Evolutionary conservation across 495 filamentous ascomycete genomes (phyloP).

Genomic region (Lasiosphaeria ovina): DNA sequence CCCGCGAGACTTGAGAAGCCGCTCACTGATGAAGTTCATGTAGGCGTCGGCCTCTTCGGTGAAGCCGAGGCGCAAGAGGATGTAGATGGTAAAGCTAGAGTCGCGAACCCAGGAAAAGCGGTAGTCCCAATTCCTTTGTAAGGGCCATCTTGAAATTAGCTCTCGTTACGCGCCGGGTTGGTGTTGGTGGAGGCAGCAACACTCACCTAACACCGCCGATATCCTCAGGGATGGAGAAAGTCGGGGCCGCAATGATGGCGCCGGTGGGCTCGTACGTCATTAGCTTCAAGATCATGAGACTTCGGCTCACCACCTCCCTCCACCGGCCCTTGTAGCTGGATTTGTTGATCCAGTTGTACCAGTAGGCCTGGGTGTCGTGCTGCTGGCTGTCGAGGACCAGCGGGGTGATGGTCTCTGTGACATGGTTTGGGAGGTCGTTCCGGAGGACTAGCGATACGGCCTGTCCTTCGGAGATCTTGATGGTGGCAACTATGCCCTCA

Average conservation of each 20-base stretch:
- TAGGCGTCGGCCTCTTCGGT: constrained; percentile 71
- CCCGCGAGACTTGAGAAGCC: constrained; percentile 50
- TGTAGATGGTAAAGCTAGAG: constrained; percentile 72
- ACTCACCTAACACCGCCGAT: constrained; percentile 59
- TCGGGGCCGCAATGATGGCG: constrained; percentile 49
- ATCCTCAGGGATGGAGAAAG: constrained; percentile 68
- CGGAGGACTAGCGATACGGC: constrained; percentile 65
- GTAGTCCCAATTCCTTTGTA: constrained; percentile 70
- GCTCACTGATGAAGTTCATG: constrained; percentile 70
- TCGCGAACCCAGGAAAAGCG: constrained; percentile 74
- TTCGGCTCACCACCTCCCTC: constrained; percentile 64
- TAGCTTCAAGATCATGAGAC: constrained; percentile 68
- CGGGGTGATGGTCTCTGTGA: constrained; percentile 51
- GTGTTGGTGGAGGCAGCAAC: not conserved
- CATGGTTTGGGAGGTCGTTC: constrained; percentile 50
- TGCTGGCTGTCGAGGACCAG: constrained; percentile 57
- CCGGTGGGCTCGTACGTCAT: constrained; percentile 61
- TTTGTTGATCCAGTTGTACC: constrained; percentile 69
- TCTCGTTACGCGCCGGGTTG: not conserved
- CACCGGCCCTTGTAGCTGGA: constrained; percentile 68
- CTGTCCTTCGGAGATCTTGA: constrained; percentile 62
- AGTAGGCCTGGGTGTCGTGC: constrained; percentile 62
- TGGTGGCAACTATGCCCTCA: constrained; percentile 56
- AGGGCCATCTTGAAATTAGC: not conserved
- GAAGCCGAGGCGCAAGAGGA: constrained; percentile 70